Base-by-base conservation (phyloP, 192 early-diverging fungal genomes). In the Linnemannia hyalina region DNA sequence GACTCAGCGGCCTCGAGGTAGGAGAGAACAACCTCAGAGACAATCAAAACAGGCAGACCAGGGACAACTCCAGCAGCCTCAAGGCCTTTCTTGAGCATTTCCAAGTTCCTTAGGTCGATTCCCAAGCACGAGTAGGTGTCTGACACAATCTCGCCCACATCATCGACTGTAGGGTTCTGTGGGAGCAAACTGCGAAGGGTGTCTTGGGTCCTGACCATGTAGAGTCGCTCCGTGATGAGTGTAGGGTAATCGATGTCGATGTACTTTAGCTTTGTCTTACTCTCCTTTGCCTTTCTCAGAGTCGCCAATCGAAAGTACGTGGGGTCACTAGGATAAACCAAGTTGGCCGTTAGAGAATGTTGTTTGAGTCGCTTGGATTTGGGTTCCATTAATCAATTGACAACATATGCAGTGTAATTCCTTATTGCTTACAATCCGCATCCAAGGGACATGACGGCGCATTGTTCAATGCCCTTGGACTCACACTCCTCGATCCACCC, bases 181-280 rank as follows among this genome's bases (percentile, higher is more conserved):
- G 84, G 84, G 3, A 86, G 40, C 15, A 86, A 73, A 55, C 69
- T 35, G 38, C 29, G 54, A 20, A 86, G 76, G 4, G 55, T 74
- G 1, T 77, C 54, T 72, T 86, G 70, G 10, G 68, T 81, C 73
- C 84, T 63, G 63, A 86, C 44, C 84, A 86, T 86, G 54, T 86
- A 86, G 6, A 86, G 78, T 29, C 84, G 60, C 49, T 86, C 84
- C 5, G 38, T 69, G 38, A 86, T 81, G 6, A 86, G 68, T 36
- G 79, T 74, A 20, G 79, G 84, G 44, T 86, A 86, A 63, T 86
- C 84, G 22, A 86, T 86, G 46, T 86, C 84, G 0, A 86, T 41
- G 11, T 86, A 86, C 20, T 80, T 80, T 16, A 86, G 76, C 49
- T 68, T 73, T 68, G 84, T 86, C 75, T 49, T 70, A 68, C 49